Conservation (phyloP, 352 stramenopile species). For the Globisporangium barbulae region DNA sequence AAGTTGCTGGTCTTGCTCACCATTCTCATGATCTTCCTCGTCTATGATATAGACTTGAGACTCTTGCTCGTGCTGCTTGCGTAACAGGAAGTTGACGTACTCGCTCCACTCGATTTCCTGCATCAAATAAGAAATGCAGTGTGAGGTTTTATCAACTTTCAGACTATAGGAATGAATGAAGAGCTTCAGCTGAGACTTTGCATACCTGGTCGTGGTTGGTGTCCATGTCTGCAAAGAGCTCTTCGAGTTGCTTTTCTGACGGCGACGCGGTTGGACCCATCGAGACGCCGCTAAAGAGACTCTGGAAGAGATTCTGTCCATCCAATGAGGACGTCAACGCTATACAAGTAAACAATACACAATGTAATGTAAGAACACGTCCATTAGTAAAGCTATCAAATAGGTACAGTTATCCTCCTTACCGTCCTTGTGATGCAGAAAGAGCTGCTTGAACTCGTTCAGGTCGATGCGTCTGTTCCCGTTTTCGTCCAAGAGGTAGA, state of each 20-base stretch:
- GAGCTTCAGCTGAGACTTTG: neutral
- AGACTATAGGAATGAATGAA: neutral
- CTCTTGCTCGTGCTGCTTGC: conserved; percentile 17
- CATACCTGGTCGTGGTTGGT: conserved; percentile 44
- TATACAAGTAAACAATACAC: conserved; percentile 12
- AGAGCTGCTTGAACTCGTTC: conserved; percentile 51
- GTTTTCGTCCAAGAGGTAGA: conserved; percentile 58
- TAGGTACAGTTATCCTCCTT: neutral
- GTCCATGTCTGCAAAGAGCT: conserved; percentile 51
- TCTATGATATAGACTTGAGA: neutral
- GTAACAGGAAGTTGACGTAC: conserved; percentile 45
- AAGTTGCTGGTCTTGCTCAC: neutral
- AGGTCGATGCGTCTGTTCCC: conserved; percentile 51
- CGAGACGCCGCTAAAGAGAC: conserved; percentile 21
- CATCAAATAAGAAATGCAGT: neutral
- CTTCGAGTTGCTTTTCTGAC: conserved; percentile 19
- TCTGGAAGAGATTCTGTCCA: conserved; percentile 35
- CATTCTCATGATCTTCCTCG: neutral
- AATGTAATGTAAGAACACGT: neutral
- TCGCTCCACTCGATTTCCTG: conserved; percentile 57
- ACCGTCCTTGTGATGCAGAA: conserved; percentile 39
- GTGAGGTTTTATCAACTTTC: neutral
- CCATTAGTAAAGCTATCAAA: neutral
- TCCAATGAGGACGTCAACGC: conserved; percentile 34
- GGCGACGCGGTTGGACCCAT: neutral